Evolutionary conservation across 208 protist genomes (phyloP), one percentile per base, ranked within the genome.

Genomic region (Acanthamoeba castellanii): DNA sequence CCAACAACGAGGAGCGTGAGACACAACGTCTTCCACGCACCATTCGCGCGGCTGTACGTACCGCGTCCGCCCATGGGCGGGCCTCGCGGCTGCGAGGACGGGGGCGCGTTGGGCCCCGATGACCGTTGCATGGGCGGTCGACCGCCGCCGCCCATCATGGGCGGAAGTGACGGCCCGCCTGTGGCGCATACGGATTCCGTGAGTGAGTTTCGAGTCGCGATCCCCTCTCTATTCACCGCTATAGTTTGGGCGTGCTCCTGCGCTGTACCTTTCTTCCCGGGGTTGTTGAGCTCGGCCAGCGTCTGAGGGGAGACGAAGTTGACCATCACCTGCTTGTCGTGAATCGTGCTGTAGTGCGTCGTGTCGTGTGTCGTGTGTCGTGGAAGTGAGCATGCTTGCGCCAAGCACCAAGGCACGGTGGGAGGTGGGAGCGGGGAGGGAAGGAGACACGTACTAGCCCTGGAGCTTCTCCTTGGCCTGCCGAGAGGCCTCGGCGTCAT

Each of bases 241-340:
- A 2, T 37, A 37, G 37, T 37, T 37, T 37, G 37, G 3, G 37
- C 37, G 37, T 37, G 37, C 37, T 37, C 37, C 37, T 37, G 37
- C 37, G 37, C 11, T 45, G 27, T 42, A 50, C 72, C 72, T 20
- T 50, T 37, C 30, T 81, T 37, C 4, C 37, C 72, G n/a, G 72
- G 37, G 42, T 81, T 81, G 72, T 50, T 50, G 37, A 81, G 16
- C 72, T 81, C 72, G 72, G 30, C 42, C 37, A 81, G 72, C 42
- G 72, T 81, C 14, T 50, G 30, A 7, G 30, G 72, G n/a, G 72
- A 81, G n/a, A 81, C 72, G 30, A 50, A 81, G 72, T 81, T 81
- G 42, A 81, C 72, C 72, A 81, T 81, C 14, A 37, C 30, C 42
- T 16, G 72, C 30, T 81, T 81, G n/a, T 50, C 72, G 14, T 81